phyloP scores from a whole-genome alignment of 176 grass and related monocot species.

The Urochloa ruziziensis region DNA sequence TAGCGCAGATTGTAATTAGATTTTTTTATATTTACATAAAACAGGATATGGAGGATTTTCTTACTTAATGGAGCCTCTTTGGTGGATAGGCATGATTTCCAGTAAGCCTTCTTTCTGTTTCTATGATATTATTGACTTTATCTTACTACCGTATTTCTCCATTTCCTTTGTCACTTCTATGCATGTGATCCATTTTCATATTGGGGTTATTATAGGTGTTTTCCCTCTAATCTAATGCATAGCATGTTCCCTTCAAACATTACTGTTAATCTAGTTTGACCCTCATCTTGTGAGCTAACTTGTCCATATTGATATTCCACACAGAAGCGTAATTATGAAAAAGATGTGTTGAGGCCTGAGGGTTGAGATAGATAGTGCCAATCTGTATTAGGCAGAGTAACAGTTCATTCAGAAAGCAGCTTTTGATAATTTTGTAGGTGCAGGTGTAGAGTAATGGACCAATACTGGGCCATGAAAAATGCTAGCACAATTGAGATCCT shows the following conservation, averaged over 20 bases:
- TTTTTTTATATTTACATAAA: slow-evolving; percentile 32
- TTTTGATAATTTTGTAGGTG: neutral
- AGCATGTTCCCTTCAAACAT: neutral
- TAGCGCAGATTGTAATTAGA: slow-evolving; percentile 4
- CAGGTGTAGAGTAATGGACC: neutral
- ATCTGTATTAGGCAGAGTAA: neutral
- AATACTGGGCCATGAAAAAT: neutral
- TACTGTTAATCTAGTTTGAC: neutral
- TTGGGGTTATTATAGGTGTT: neutral
- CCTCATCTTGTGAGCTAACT: neutral
- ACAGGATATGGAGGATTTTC: slow-evolving; percentile 86
- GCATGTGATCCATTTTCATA: neutral
- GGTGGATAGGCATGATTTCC: slow-evolving; percentile 91
- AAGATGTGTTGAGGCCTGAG: neutral
- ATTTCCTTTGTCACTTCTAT: slow-evolving; percentile 7
- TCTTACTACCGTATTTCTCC: neutral
- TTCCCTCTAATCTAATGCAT: neutral
- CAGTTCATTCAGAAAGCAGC: neutral
- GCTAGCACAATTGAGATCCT: neutral
- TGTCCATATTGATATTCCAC: neutral
- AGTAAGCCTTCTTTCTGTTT: slow-evolving; percentile 53
- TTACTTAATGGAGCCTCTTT: slow-evolving; percentile 81
- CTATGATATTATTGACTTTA: neutral
- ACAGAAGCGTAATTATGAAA: neutral
- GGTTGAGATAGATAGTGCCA: neutral